phyloP scores from a whole-genome alignment of 2,329 filamentous ascomycete genomes.

The Byssothecium circinans region DNA sequence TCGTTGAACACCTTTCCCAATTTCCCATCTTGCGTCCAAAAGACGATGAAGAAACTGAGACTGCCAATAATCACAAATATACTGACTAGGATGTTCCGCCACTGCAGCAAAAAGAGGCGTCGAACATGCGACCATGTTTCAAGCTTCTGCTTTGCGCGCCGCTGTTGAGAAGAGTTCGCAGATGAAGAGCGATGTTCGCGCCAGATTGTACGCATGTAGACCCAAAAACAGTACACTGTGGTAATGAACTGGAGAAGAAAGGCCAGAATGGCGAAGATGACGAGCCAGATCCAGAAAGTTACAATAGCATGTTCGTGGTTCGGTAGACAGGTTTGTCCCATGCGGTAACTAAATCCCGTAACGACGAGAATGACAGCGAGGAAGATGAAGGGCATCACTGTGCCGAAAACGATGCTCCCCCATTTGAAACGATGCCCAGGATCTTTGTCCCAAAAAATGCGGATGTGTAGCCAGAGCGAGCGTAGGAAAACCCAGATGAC shows the following conservation, averaged over 20 bases:
- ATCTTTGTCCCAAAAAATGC: constrained; percentile 42
- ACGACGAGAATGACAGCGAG: constrained; percentile 33
- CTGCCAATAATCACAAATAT: constrained; percentile 28
- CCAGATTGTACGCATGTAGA: constrained; percentile 33
- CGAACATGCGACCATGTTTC: constrained; percentile 28
- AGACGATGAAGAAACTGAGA: constrained; percentile 32
- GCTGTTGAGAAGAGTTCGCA: constrained; percentile 4
- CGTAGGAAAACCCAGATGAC: constrained; percentile 67
- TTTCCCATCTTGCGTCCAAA: constrained; percentile 30
- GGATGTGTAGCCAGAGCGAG: constrained; percentile 43
- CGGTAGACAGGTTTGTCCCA: constrained; percentile 40
- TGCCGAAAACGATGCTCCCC: constrained; percentile 33
- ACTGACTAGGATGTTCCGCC: constrained; percentile 31
- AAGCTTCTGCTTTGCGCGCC: constrained; percentile 4
- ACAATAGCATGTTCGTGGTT: constrained; percentile 39
- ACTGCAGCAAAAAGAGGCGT: constrained; percentile 29
- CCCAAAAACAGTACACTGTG: constrained; percentile 37
- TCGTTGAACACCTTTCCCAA: constrained; percentile 26
- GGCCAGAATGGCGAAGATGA: constrained; percentile 33
- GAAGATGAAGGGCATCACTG: constrained; percentile 32
- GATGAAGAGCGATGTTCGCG: constrained; percentile 6
- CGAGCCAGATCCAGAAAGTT: constrained; percentile 43
- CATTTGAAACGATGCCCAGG: constrained; percentile 35
- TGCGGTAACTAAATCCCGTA: constrained; percentile 44
- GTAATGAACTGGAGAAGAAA: constrained; percentile 37